Conservation (phyloP, 345 rosid genomes). For the Gossypium herbaceum region DNA sequence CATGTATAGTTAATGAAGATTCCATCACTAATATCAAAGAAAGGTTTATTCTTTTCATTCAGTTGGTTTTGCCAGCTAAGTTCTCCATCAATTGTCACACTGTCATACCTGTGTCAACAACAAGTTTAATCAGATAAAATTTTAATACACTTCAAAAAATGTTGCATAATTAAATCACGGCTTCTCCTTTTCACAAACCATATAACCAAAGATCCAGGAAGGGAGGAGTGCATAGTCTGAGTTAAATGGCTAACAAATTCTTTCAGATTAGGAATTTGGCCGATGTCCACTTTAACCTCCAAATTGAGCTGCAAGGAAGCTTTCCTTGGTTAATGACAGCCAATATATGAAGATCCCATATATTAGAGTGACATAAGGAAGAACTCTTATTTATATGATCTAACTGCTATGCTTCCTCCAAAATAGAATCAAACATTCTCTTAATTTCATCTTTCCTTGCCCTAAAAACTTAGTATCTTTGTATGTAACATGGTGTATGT, state of each 20-base stretch:
- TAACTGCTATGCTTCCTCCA: background rate
- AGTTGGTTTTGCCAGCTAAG: slow-evolving; percentile 67
- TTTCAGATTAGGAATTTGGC: slow-evolving; percentile 50
- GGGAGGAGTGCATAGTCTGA: slow-evolving; percentile 54
- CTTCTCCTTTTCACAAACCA: slow-evolving; percentile 43
- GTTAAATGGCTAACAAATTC: slow-evolving; percentile 74
- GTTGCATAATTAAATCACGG: background rate
- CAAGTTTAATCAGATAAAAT: slow-evolving; percentile 4
- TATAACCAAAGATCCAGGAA: slow-evolving; percentile 73
- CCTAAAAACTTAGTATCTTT: background rate
- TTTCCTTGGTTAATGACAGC: slow-evolving; percentile 1
- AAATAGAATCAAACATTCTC: background rate
- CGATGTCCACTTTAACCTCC: slow-evolving; percentile 48
- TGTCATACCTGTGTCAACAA: slow-evolving; percentile 59
- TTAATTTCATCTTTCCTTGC: background rate
- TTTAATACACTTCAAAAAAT: background rate
- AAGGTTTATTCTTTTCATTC: slow-evolving; percentile 60
- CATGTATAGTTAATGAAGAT: slow-evolving; percentile 72
- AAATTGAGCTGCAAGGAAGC: slow-evolving; percentile 59
- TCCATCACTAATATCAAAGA: slow-evolving; percentile 87
- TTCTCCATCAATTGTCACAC: slow-evolving; percentile 54
- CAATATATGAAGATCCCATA: background rate
- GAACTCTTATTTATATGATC: background rate
- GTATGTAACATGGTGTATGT: background rate
- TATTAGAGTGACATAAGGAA: background rate